Base-by-base conservation (phyloP, 371 early-diverging fungal species). In the Mortierella sp. region DNA sequence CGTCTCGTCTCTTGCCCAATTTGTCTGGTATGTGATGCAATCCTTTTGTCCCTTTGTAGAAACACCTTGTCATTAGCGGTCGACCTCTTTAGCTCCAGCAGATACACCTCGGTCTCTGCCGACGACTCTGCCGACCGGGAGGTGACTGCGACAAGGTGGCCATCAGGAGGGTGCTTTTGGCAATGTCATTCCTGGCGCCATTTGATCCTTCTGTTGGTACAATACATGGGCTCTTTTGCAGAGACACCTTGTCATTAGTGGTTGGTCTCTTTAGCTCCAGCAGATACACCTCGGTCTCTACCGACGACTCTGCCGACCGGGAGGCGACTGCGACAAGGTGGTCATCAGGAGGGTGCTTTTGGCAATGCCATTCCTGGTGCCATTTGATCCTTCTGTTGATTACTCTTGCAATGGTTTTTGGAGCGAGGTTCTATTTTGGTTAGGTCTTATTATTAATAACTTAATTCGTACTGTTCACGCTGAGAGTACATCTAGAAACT, bases 311-410 rank as follows among this genome's bases (percentile, higher is more conserved):
- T 37, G 37, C 37, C 37, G 37, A 58, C 46, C 21, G 60, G 60
- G 60, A 43, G 60, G 64, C 64, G 70, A 60, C 64, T 60, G 37
- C 64, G 70, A 70, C 60, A 57, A 57, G 57, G 57, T 57, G 57
- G 29, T 57, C 57, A 18, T 57, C 57, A 29, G 57, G 29, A 57
- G 26, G 57, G 57, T 57, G n/a, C 30, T 57, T 37, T 30, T 57
- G 57, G 57, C 57, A 29, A 57, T 57, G 30, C 14, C 57, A 29
- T 57, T 26, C 37, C 25, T 57, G 57, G 57, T 14, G 57, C 57
- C 29, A 57, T 57, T 37, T 57, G 57, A 57, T 30, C 37, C 26
- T 57, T 57, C 30, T 57, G 57, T 28, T 57, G 57, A 57, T 23
- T 14, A 9, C 37, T 37, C 37, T 37, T 37, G 37, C 37, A 37